Evolutionary conservation across 768 basidiomycete genomes (phyloP).

Genomic region (Candolleomyces efflorescens): DNA sequence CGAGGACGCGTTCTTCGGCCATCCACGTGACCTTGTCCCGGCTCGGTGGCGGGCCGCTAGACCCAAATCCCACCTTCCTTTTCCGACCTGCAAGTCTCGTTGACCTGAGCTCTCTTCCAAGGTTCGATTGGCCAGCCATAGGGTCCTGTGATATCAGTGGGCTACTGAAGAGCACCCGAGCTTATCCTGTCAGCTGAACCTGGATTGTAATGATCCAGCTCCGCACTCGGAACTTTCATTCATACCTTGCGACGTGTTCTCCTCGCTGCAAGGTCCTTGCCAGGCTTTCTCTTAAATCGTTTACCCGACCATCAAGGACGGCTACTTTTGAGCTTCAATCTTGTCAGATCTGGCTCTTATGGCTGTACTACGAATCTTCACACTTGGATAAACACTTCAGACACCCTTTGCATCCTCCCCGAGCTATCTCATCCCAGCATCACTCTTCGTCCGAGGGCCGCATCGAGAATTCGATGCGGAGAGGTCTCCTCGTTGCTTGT

Average conservation of each 20-base stretch:
- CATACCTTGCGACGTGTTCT: neutral
- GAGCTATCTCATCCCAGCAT: neutral
- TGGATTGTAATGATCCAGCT: neutral
- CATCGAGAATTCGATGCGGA: neutral
- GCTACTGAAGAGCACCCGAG: no score
- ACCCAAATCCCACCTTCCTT: neutral
- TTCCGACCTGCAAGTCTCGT: no score
- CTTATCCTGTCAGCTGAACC: no score
- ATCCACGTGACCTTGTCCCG: neutral
- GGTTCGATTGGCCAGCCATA: no score
- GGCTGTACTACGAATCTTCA: neutral
- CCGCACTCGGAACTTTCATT: neutral
- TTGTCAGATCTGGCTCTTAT: neutral
- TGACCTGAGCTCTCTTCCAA: no score
- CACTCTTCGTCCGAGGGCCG: slow-evolving; percentile 4
- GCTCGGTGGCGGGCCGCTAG: neutral
- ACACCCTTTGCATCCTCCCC: neutral
- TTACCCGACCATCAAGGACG: slow-evolving; percentile 6
- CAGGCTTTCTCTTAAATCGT: neutral
- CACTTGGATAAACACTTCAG: slow-evolving; percentile 7
- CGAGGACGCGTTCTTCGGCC: neutral
- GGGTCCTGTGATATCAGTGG: no score
- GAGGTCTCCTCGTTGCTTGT: neutral
- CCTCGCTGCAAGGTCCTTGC: neutral
- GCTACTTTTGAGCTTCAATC: slow-evolving; percentile 3